Percentiles rank a stretch among this genome's conserved stretches.
Conservation (phyloP, 345 rosid genomes). For the Gossypium raimondii region DNA sequence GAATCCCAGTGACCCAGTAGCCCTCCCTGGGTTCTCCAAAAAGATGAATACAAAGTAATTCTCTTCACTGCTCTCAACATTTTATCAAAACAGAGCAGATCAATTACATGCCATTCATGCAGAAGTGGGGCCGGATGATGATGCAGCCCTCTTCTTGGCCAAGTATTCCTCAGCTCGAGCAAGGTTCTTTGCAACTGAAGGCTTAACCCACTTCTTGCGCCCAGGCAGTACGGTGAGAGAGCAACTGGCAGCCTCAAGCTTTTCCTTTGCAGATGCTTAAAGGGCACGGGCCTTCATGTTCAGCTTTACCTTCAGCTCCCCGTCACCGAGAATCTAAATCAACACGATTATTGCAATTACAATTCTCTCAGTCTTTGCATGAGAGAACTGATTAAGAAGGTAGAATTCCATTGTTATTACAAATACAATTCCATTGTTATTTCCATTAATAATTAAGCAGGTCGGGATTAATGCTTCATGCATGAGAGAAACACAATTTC, state of each 20-base stretch:
- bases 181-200: constrained; percentile 76
- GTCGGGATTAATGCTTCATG: neutral
- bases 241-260: constrained; percentile 81
- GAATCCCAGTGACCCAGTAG: too few relatives aligned
- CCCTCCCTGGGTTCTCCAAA: too few relatives aligned
- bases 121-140: constrained; percentile 37
- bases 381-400: neutral
- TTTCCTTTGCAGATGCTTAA: constrained; percentile 76
- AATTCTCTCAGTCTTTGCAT: neutral
- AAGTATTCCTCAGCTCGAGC: constrained; percentile 88
- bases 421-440: neutral
- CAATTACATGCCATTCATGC: constrained; percentile 2
- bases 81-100: neutral
- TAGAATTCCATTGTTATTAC: neutral
- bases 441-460: neutral
- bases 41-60: neutral
- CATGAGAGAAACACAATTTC: neutral
- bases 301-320: constrained; percentile 72
- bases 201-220: constrained; percentile 88
- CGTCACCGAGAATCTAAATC: constrained; percentile 69
- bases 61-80: neutral
- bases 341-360: neutral
- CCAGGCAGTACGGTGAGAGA: constrained; percentile 79
- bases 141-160: constrained; percentile 78
- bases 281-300: constrained; percentile 75